Conservation (phyloP, 2,329 filamentous ascomycete genomes). For the Talaromyces sp. region DNA sequence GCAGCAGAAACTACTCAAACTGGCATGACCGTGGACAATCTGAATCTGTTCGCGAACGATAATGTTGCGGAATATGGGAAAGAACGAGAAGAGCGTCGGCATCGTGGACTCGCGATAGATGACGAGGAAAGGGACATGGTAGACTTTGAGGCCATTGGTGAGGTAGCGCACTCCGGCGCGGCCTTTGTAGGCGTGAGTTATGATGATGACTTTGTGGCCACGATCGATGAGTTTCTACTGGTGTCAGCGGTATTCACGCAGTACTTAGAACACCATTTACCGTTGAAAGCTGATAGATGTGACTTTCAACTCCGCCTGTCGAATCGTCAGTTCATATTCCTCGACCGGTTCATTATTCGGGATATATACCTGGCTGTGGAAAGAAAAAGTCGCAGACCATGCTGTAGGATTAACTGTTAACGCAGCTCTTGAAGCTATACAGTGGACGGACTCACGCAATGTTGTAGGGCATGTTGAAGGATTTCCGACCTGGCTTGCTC, state of each 20-base stretch:
- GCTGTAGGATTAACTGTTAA: constrained; percentile 37
- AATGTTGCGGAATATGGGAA: constrained; percentile 95
- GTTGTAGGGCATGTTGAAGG: constrained; percentile 59
- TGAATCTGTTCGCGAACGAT: constrained; percentile 90
- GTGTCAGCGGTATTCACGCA: constrained; percentile 7
- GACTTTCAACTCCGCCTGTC: constrained; percentile 82
- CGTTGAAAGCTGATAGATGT: constrained; percentile 95
- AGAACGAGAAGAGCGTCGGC: constrained; percentile 97
- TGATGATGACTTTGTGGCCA: constrained; percentile 95
- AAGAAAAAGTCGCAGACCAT: constrained; percentile 99
- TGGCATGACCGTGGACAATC: constrained; percentile 96
- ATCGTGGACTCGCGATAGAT: constrained; percentile 93
- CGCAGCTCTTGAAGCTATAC: constrained; percentile 9
- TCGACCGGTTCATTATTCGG: constrained; percentile 26
- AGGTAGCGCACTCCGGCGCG: constrained; percentile 90
- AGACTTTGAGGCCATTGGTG: constrained; percentile 96
- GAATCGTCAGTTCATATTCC: neutral
- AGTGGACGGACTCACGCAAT: constrained; percentile 54
- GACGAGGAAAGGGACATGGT: constrained; percentile 92
- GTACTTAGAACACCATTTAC: constrained; percentile 36
- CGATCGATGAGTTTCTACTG: constrained; percentile 84
- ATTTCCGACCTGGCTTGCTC: constrained; percentile 18
- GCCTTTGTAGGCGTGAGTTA: constrained; percentile 90
- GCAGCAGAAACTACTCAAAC: constrained; percentile 86
- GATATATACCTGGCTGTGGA: constrained; percentile 70